phyloP scores from a whole-genome alignment of 495 filamentous ascomycete genomes.

The Durotheca rogersii region DNA sequence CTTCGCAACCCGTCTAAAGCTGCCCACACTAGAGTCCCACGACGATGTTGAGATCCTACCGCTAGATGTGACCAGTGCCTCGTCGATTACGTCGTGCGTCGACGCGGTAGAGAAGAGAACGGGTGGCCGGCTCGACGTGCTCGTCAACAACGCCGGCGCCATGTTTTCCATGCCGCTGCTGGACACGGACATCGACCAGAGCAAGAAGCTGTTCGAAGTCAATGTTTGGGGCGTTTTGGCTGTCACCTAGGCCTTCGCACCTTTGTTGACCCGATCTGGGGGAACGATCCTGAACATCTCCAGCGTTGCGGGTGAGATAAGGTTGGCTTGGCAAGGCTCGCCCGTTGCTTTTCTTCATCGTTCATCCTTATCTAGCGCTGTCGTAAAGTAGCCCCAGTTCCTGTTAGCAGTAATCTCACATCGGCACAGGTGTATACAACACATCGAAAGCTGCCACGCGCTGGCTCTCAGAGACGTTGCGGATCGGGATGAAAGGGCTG shows the following conservation, averaged over 20 bases:
- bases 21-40: too few relatives aligned
- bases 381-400: too few relatives aligned
- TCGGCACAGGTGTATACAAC: conserved; percentile 50
- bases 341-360: neutral
- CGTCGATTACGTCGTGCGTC: conserved; percentile 28
- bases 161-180: conserved; percentile 36
- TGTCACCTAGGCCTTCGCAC: conserved; percentile 49
- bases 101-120: conserved; percentile 29
- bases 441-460: conserved; percentile 66
- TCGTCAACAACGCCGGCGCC: conserved; percentile 52
- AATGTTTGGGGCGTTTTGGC: conserved; percentile 51
- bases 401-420: conserved; percentile 30
- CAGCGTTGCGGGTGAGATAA: conserved; percentile 16
- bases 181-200: conserved; percentile 44
- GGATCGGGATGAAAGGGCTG: conserved; percentile 55
- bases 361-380: too few relatives aligned
- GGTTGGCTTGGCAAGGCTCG: conserved; percentile 25
- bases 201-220: conserved; percentile 46
- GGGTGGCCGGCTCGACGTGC: conserved; percentile 40
- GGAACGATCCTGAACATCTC: conserved; percentile 49
- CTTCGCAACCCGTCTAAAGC: too few relatives aligned
- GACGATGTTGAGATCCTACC: conserved; percentile 33
- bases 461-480: conserved; percentile 59
- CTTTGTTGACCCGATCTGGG: conserved; percentile 44
- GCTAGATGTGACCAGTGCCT: conserved; percentile 36